Evolutionary conservation across 345 rosid genomes (phyloP).

Genomic region (Salix udensis): DNA sequence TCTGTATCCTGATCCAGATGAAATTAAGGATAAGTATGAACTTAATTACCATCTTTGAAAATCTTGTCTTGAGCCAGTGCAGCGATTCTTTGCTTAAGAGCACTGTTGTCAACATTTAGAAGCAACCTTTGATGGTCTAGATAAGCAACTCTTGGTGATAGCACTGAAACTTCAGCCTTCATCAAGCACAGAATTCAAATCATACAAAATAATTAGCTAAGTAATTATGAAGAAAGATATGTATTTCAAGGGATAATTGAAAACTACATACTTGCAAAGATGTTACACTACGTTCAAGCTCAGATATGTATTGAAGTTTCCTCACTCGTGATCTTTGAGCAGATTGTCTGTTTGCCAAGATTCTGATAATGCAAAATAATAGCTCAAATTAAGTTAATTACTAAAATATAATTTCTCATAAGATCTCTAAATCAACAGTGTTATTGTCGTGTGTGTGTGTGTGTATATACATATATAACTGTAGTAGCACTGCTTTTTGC

Average conservation of each 20-base stretch:
- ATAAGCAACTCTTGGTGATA: slow-evolving; percentile 35
- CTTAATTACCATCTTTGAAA: slow-evolving; percentile 30
- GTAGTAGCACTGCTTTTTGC: neutral
- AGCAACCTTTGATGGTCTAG: slow-evolving; percentile 34
- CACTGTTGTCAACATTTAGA: slow-evolving; percentile 32
- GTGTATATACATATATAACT: too few relatives aligned
- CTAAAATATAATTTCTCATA: neutral
- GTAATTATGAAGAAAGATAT: neutral
- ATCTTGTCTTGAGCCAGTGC: slow-evolving; percentile 35
- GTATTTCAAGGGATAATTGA: neutral
- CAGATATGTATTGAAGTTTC: slow-evolving; percentile 35
- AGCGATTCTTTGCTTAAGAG: slow-evolving; percentile 36
- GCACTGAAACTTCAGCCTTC: slow-evolving; percentile 33
- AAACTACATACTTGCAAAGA: slow-evolving; percentile 26
- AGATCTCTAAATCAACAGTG: neutral
- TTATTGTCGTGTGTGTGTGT: too few relatives aligned
- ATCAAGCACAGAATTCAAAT: neutral
- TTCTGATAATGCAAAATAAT: slow-evolving; percentile 7
- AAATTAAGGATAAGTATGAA: neutral
- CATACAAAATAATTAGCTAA: neutral
- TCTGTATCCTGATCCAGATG: neutral
- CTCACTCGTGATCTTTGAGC: slow-evolving; percentile 36
- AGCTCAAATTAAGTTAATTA: neutral
- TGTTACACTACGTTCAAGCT: slow-evolving; percentile 34
- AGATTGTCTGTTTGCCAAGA: slow-evolving; percentile 35